Conservation (phyloP, 768 basidiomycete genomes). For the Termitomyces sp. region DNA sequence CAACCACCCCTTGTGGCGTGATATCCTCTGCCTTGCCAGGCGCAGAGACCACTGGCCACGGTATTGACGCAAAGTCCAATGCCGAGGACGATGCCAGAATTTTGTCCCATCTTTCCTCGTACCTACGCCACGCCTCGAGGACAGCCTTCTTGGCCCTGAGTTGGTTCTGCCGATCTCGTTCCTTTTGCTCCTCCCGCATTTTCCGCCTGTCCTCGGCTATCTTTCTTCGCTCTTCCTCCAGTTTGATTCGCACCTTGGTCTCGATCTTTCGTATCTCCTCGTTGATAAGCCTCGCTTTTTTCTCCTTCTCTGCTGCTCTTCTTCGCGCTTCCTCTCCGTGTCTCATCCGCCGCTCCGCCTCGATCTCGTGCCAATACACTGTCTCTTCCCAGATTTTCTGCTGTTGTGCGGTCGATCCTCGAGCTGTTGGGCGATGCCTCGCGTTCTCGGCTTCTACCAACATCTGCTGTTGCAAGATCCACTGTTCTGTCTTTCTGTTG, state of each 20-base stretch:
- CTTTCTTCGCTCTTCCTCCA: slow-evolving; percentile 42
- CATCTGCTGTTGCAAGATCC: slow-evolving; percentile 60
- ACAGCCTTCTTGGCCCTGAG: slow-evolving; percentile 38
- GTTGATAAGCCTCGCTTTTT: slow-evolving; percentile 40
- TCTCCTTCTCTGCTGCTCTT: slow-evolving; percentile 40
- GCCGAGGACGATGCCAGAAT: slow-evolving; percentile 39
- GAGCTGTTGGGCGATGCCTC: slow-evolving; percentile 10
- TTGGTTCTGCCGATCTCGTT: slow-evolving; percentile 40
- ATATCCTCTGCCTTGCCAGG: slow-evolving; percentile 47
- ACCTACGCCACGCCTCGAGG: slow-evolving; percentile 52
- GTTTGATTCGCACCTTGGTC: slow-evolving; percentile 42
- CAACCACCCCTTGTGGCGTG: slow-evolving; percentile 44
- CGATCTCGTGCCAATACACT: slow-evolving; percentile 44
- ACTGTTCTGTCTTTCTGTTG: slow-evolving; percentile 52
- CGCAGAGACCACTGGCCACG: slow-evolving; percentile 57
- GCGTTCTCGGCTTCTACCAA: slow-evolving; percentile 23
- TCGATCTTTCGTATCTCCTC: slow-evolving; percentile 56
- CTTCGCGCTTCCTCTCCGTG: slow-evolving; percentile 42
- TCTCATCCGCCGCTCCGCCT: slow-evolving; percentile 49
- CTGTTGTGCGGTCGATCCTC: slow-evolving; percentile 14
- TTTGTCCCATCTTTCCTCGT: slow-evolving; percentile 63
- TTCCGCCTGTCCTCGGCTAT: slow-evolving; percentile 44
- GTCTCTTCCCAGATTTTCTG: slow-evolving; percentile 49
- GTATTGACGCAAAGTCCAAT: slow-evolving; percentile 57
- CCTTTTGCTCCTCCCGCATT: slow-evolving; percentile 30